Evolutionary conservation across 2,329 filamentous ascomycete genomes (phyloP).

Genomic region (Fusarium neocosmosporiellum): DNA sequence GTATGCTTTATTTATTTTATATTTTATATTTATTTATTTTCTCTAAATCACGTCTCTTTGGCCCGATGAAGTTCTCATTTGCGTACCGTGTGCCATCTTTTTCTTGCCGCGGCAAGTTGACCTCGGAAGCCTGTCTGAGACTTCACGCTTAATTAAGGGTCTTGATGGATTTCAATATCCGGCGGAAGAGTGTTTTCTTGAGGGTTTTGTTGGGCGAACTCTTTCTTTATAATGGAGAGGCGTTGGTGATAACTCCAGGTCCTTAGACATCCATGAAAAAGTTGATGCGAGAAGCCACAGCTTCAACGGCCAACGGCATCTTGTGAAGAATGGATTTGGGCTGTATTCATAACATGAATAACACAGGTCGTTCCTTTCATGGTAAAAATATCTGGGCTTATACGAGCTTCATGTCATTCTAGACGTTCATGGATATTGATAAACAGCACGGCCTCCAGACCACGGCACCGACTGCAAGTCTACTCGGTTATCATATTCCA

Average conservation of each 20-base stretch:
- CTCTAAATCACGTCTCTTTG: too few species aligned
- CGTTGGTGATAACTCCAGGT: background rate
- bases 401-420: too few species aligned
- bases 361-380: background rate
- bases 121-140: background rate
- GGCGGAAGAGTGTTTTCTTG: background rate
- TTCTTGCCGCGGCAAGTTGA: background rate
- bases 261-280: background rate
- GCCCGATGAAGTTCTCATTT: too few species aligned
- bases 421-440: background rate
- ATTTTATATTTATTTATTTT: too few species aligned
- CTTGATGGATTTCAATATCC: background rate
- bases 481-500: constrained; percentile 18
- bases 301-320: background rate
- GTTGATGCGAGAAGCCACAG: background rate
- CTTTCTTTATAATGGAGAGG: background rate
- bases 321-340: background rate
- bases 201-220: background rate
- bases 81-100: too few species aligned
- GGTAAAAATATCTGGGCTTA: background rate
- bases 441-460: background rate
- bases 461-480: background rate
- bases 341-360: too few species aligned
- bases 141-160: background rate
- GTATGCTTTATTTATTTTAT: too few species aligned